A percentile compares a stretch with the other conserved stretches of the same genome.
Evolutionary conservation across 805 yeast genomes (phyloP).

Genomic region (Clavispora asparagi): DNA sequence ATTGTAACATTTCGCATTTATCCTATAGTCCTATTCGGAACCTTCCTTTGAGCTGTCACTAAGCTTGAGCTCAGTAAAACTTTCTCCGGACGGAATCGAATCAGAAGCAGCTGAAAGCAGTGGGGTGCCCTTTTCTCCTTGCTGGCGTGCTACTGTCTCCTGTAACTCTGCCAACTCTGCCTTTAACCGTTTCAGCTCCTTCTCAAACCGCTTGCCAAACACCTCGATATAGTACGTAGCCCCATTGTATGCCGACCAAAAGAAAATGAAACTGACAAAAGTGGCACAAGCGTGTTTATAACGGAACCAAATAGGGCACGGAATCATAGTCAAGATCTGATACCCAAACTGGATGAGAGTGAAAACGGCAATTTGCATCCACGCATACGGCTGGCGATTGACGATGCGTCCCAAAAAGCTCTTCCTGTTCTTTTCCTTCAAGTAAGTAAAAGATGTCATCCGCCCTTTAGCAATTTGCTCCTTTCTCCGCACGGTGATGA

Average conservation of each 20-base stretch:
- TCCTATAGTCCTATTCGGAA: neutral
- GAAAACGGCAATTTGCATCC: constrained; percentile 82
- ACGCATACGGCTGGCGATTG: constrained; percentile 72
- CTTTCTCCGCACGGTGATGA: constrained; percentile 75
- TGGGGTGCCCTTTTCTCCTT: constrained; percentile 8
- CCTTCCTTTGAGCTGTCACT: neutral
- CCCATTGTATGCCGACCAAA: constrained; percentile 83
- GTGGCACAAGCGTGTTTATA: constrained; percentile 60
- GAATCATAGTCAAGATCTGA: constrained; percentile 79
- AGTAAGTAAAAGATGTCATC: constrained; percentile 81
- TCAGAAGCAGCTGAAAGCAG: constrained; percentile 5
- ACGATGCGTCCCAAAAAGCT: constrained; percentile 69
- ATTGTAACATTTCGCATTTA: too few species aligned
- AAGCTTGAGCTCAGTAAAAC: neutral
- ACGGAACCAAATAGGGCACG: constrained; percentile 85
- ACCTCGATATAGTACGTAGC: constrained; percentile 92
- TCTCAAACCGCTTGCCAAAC: constrained; percentile 85
- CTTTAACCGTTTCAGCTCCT: constrained; percentile 70
- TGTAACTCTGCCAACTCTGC: constrained; percentile 66
- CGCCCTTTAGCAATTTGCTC: constrained; percentile 82
- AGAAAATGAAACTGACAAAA: constrained; percentile 69
- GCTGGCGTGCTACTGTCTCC: constrained; percentile 11
- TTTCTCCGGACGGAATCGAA: neutral
- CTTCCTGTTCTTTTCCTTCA: constrained; percentile 66
- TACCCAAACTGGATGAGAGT: constrained; percentile 82